Evolutionary conservation across 352 stramenopile species (phyloP).

Genomic region (Phytophthora boehmeriae): DNA sequence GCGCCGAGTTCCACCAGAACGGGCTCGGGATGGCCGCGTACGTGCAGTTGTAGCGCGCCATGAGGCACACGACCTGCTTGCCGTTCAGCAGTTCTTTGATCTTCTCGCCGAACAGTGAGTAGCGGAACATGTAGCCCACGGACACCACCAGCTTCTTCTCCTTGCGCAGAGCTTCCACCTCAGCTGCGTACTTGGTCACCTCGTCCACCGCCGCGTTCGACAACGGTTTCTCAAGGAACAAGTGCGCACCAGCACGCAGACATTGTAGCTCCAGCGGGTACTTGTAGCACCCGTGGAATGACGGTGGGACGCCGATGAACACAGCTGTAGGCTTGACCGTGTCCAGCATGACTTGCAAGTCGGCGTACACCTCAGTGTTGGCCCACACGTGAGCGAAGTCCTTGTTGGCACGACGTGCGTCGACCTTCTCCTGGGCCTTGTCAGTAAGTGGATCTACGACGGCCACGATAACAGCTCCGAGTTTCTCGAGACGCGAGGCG

Average conservation of each 20-base stretch:
- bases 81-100: slow-evolving; percentile 35
- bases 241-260: slow-evolving; percentile 35
- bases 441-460: slow-evolving; percentile 38
- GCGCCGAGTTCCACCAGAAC: slow-evolving; percentile 46
- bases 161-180: slow-evolving; percentile 27
- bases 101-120: slow-evolving; percentile 37
- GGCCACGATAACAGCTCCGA: slow-evolving; percentile 34
- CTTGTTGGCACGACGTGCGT: slow-evolving; percentile 20
- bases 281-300: slow-evolving; percentile 46
- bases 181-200: slow-evolving; percentile 31
- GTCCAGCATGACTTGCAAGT: slow-evolving; percentile 37
- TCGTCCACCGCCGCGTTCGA: slow-evolving; percentile 40
- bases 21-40: slow-evolving; percentile 43
- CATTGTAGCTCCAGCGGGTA: slow-evolving; percentile 39
- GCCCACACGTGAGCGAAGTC: slow-evolving; percentile 35
- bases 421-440: slow-evolving; percentile 31
- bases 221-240: slow-evolving; percentile 44
- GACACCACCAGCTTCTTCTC: slow-evolving; percentile 40
- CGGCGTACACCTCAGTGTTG: slow-evolving; percentile 31
- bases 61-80: slow-evolving; percentile 42
- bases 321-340: slow-evolving; percentile 32
- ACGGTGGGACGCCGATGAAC: slow-evolving; percentile 44
- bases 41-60: slow-evolving; percentile 42
- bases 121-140: slow-evolving; percentile 51
- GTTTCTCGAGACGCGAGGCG: slow-evolving; percentile 39